A percentile compares a stretch with the other conserved stretches of the same genome.
These are phyloP conservation scores for Grosmannia huntii DNA, from an alignment of 2,329 filamentous ascomycete genomes.

Conservation along the genomic window DNA sequence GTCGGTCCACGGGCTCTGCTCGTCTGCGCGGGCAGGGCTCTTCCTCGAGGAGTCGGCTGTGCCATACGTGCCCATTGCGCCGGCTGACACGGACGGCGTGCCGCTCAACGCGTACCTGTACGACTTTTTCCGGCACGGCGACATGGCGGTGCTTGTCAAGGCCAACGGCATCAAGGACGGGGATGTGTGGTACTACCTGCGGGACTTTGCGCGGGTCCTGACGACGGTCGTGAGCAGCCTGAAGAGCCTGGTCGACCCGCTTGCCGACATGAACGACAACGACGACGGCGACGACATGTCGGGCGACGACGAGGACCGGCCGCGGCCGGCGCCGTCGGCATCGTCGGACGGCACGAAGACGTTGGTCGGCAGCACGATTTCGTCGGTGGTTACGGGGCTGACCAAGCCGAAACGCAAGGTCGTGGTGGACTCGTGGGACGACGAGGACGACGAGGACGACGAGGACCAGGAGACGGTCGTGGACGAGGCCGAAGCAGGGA, in stretches of 20 bases:
- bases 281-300: slow-evolving; percentile 26
- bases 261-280: slow-evolving; percentile 25
- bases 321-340: slow-evolving; percentile 7
- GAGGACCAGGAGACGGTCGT: neutral
- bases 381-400: too few relatives aligned
- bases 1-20: slow-evolving; percentile 54
- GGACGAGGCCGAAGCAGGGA: neutral
- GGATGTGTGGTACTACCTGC: slow-evolving; percentile 62
- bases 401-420: neutral
- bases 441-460: neutral
- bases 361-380: neutral
- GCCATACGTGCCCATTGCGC: slow-evolving; percentile 51
- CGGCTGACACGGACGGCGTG: slow-evolving; percentile 32
- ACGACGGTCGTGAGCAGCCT: slow-evolving; percentile 43
- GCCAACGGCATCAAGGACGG: slow-evolving; percentile 54
- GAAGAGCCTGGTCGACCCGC: too few relatives aligned
- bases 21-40: slow-evolving; percentile 50
- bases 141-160: slow-evolving; percentile 41
- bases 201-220: slow-evolving; percentile 43
- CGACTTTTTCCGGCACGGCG: slow-evolving; percentile 67
- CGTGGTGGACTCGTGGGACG: neutral
- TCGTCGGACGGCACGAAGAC: neutral
- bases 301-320: slow-evolving; percentile 14
- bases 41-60: slow-evolving; percentile 66
- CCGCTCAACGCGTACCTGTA: slow-evolving; percentile 57